phyloP scores from a whole-genome alignment of 208 protist genomes.

The Leishmania arabica region DNA sequence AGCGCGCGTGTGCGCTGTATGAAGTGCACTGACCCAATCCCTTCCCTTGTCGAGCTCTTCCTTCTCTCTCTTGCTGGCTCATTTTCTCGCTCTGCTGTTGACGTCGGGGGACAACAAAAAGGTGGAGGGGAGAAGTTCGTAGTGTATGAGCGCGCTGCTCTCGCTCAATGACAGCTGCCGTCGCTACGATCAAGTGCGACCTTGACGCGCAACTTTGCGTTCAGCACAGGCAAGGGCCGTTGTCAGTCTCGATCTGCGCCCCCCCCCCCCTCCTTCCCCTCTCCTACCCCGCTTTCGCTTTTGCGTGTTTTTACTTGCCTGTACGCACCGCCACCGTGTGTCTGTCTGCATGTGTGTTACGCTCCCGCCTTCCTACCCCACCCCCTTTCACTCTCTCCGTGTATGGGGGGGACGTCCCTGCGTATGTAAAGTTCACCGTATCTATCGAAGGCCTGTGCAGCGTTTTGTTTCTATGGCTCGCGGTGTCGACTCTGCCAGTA shows the following conservation, averaged over 20 bases:
- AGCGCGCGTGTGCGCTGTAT: background rate
- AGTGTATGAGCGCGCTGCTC: background rate
- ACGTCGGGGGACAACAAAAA: background rate
- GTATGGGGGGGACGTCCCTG: background rate
- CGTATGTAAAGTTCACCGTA: background rate
- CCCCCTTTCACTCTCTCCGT: background rate
- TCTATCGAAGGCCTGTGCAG: background rate
- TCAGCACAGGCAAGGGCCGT: background rate
- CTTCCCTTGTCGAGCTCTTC: background rate
- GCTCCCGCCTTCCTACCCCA: background rate
- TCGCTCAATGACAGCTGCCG: background rate
- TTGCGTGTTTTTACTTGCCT: background rate
- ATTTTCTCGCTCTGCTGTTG: background rate
- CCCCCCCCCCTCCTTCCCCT: too few relatives aligned
- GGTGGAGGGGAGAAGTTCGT: background rate
- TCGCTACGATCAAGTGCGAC: background rate
- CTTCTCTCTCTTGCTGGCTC: background rate
- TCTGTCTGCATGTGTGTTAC: background rate
- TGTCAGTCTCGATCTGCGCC: background rate
- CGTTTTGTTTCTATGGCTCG: background rate
- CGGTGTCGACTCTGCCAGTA: background rate
- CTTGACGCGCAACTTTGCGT: background rate
- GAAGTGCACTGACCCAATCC: background rate
- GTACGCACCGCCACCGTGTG: background rate
- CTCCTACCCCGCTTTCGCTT: background rate